A percentile compares a stretch with the other conserved stretches of the same genome.
Evolutionary conservation across 345 rosid genomes (phyloP).

Genomic region (Sisymbrium irio): DNA sequence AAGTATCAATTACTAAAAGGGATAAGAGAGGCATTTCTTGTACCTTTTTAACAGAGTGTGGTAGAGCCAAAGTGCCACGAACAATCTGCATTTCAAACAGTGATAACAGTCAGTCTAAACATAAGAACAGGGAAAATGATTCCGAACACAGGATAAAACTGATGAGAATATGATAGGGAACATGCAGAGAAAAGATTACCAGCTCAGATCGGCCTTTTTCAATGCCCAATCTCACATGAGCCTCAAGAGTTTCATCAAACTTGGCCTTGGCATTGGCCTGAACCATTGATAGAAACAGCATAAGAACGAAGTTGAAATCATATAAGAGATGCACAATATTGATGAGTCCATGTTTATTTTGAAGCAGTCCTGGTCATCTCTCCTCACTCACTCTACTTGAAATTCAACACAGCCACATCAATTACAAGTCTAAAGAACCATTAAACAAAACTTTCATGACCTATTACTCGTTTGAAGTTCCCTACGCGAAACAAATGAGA

Average conservation of each 20-base stretch:
- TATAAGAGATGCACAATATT: background rate
- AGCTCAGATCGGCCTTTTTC: constrained; percentile 75
- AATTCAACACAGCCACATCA: background rate
- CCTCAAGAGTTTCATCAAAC: constrained; percentile 90
- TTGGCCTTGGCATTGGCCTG: constrained; percentile 71
- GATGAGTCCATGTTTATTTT: background rate
- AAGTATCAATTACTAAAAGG: background rate
- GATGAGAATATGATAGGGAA: background rate
- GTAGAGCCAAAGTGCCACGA: constrained; percentile 83
- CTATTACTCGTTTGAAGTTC: background rate
- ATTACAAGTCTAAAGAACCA: background rate
- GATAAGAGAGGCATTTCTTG: constrained; percentile 6
- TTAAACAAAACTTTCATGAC: background rate
- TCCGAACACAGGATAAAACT: background rate
- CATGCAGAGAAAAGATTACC: constrained; percentile 38
- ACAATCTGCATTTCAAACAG: constrained; percentile 61
- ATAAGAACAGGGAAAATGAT: background rate
- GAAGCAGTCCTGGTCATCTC: background rate
- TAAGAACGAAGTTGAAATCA: background rate
- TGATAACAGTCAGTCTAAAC: constrained; percentile 1
- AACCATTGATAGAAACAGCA: constrained; percentile 18
- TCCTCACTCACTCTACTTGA: background rate
- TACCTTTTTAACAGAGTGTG: constrained; percentile 91
- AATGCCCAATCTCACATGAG: constrained; percentile 79
- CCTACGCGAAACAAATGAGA: background rate